phyloP scores from a whole-genome alignment of 2,329 filamentous ascomycete species.

The Acarospora socialis region DNA sequence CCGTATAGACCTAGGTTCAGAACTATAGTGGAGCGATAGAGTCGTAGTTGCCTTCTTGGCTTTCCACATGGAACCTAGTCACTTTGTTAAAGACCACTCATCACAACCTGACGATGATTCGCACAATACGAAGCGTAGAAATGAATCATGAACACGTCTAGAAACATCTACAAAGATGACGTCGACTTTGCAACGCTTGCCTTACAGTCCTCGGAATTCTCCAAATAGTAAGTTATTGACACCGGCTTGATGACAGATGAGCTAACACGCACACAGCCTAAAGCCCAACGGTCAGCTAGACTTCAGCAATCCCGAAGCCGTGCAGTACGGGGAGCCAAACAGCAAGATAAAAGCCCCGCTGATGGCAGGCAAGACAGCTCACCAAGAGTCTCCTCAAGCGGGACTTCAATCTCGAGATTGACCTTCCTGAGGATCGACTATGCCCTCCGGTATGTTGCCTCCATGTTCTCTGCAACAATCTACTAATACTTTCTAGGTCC shows the following conservation, averaged over 20 bases:
- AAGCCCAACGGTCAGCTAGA: conserved; percentile 50
- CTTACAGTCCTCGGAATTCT: conserved; percentile 43
- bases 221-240: conserved; percentile 35
- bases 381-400: conserved; percentile 63
- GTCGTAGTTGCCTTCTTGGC: no score
- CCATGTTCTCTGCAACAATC: not conserved
- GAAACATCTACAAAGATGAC: conserved; percentile 40
- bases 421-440: conserved; percentile 62
- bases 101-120: no score
- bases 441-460: conserved; percentile 59
- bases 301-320: conserved; percentile 62
- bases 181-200: conserved; percentile 51
- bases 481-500: conserved; percentile 22
- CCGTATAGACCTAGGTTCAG: no score
- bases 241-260: conserved; percentile 1
- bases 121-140: not conserved
- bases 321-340: conserved; percentile 42
- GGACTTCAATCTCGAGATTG: conserved; percentile 59
- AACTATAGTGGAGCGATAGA: no score
- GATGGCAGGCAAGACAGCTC: conserved; percentile 35
- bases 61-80: no score
- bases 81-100: no score
- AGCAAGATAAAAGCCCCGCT: conserved; percentile 8
- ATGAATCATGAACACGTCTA: conserved; percentile 12
- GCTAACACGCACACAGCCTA: conserved; percentile 24